A percentile compares a stretch with the other conserved stretches of the same genome.
These are phyloP conservation scores for Cercophora scortea DNA, from an alignment of 495 filamentous ascomycete species.

Conservation along the genomic window DNA sequence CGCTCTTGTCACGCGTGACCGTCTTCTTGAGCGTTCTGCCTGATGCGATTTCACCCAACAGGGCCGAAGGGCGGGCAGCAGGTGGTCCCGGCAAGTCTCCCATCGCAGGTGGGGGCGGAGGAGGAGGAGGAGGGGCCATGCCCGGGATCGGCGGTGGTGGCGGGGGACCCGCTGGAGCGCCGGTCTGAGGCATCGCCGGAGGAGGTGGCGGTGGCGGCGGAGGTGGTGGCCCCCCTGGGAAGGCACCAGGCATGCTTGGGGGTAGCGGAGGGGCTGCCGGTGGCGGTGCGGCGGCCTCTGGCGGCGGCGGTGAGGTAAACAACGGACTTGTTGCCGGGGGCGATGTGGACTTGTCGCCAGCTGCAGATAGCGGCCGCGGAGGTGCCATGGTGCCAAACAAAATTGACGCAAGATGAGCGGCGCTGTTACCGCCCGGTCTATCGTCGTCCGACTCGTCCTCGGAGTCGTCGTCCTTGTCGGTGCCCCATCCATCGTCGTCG, in stretches of 20 bases:
- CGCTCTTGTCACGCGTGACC: constrained; percentile 77
- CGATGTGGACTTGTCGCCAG: constrained; percentile 53
- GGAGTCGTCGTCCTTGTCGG: constrained; percentile 69
- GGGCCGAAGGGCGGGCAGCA: constrained; percentile 41
- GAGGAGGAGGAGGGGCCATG: constrained; percentile 36
- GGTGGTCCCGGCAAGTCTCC: constrained; percentile 29
- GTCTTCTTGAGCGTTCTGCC: constrained; percentile 74
- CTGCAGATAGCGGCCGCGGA: constrained; percentile 77
- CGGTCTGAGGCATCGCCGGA: constrained; percentile 34
- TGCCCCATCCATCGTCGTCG: constrained; percentile 82
- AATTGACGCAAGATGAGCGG: constrained; percentile 85
- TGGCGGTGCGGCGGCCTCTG: constrained; percentile 27
- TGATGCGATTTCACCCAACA: constrained; percentile 73
- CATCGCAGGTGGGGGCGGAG: constrained; percentile 43
- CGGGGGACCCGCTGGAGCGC: constrained; percentile 28
- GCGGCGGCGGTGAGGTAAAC: constrained; percentile 31
- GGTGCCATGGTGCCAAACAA: constrained; percentile 97
- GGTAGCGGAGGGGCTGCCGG: constrained; percentile 26
- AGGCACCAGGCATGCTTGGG: constrained; percentile 27
- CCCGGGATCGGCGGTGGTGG: constrained; percentile 40
- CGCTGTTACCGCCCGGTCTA: constrained; percentile 67
- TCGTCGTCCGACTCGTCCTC: constrained; percentile 62
- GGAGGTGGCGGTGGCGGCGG: constrained; percentile 41
- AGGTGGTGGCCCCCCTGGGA: constrained; percentile 22
- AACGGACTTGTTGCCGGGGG: constrained; percentile 29